Evolutionary conservation across 345 rosid genomes (phyloP).

Genomic region (Gossypium raimondii): DNA sequence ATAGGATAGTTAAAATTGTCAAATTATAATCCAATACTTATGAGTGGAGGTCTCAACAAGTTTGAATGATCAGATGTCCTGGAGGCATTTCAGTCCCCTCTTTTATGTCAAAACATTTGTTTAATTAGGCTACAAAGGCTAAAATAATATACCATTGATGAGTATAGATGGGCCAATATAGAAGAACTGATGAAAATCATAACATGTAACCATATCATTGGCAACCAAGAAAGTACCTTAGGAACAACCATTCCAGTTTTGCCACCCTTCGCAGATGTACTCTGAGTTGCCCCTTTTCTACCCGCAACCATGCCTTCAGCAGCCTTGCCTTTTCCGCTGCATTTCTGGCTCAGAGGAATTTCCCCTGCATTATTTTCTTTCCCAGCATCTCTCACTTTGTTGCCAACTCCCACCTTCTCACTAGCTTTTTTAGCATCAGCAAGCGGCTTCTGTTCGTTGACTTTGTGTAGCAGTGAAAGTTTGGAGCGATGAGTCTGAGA

Average conservation of each 20-base stretch:
- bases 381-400: conserved; percentile 25
- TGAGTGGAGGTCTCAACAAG: background rate
- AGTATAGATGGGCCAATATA: background rate
- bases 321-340: conserved; percentile 20
- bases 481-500: conserved; percentile 22
- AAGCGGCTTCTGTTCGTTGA: conserved; percentile 20
- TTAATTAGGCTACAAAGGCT: background rate
- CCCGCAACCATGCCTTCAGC: conserved; percentile 19
- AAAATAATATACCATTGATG: background rate
- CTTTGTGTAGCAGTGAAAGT: conserved; percentile 22
- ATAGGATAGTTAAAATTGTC: background rate
- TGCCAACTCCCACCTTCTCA: conserved; percentile 18
- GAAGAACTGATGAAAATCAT: background rate
- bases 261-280: conserved; percentile 21
- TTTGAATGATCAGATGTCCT: background rate
- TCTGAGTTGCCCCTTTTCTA: conserved; percentile 24
- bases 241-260: conserved; percentile 21
- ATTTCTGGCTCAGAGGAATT: conserved; percentile 15
- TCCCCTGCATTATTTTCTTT: conserved; percentile 36
- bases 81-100: background rate
- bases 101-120: background rate
- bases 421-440: conserved; percentile 18
- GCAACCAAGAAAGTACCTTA: conserved; percentile 37
- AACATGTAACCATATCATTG: background rate
- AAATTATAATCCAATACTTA: background rate